These are phyloP conservation scores for Paraconiothyrium brasiliense DNA, from an alignment of 2,329 filamentous ascomycete genomes.

Conservation along the genomic window DNA sequence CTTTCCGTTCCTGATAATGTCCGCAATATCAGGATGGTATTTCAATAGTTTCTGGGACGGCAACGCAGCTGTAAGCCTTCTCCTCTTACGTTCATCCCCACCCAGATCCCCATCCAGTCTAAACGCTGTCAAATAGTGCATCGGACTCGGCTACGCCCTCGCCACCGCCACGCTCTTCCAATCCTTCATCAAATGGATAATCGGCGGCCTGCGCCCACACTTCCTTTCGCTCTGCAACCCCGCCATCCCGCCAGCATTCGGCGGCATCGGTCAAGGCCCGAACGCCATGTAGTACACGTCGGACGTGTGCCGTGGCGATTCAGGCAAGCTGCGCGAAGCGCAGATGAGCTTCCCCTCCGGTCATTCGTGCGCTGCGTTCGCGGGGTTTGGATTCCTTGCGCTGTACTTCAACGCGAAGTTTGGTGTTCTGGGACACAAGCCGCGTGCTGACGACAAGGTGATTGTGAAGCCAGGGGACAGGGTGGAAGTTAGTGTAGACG, in stretches of 20 bases:
- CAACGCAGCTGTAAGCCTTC: slow-evolving; percentile 65
- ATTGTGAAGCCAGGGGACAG: not conserved
- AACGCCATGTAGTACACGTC: slow-evolving; percentile 24
- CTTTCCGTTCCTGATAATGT: slow-evolving; percentile 69
- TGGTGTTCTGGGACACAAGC: slow-evolving; percentile 29
- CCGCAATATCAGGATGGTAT: slow-evolving; percentile 68
- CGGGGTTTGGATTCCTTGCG: slow-evolving; percentile 42
- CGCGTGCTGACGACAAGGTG: not conserved
- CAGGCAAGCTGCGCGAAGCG: slow-evolving; percentile 29
- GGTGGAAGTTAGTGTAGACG: not conserved
- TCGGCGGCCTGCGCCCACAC: slow-evolving; percentile 47
- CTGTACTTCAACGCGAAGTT: slow-evolving; percentile 42
- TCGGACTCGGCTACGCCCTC: slow-evolving; percentile 43
- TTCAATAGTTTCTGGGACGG: slow-evolving; percentile 57
- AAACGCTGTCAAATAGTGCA: slow-evolving; percentile 25
- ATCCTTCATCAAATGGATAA: slow-evolving; percentile 41
- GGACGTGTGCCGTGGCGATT: slow-evolving; percentile 28
- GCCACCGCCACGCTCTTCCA: slow-evolving; percentile 39
- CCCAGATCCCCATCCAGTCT: not conserved
- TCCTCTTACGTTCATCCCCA: not conserved
- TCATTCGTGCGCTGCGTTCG: slow-evolving; percentile 42
- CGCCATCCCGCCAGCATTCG: slow-evolving; percentile 1
- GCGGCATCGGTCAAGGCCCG: slow-evolving; percentile 6
- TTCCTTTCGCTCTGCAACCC: slow-evolving; percentile 42
- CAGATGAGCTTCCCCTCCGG: slow-evolving; percentile 45